Evolutionary conservation across 352 stramenopile genomes (phyloP).

Genomic region (Phytophthora megakarya): DNA sequence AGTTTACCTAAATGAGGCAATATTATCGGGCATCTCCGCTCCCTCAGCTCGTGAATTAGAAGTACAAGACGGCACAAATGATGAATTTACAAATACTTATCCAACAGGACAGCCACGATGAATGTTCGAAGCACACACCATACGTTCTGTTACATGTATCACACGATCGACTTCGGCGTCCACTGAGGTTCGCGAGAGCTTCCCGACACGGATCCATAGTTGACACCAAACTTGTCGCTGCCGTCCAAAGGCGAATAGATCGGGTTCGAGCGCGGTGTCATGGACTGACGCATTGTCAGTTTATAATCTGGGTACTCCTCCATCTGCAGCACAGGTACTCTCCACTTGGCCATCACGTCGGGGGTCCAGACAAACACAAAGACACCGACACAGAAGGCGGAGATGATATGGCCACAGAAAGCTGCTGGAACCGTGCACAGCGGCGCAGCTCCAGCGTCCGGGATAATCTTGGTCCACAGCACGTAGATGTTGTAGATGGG

Average conservation of each 20-base stretch:
- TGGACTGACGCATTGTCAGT: slow-evolving; percentile 76
- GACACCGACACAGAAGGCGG: slow-evolving; percentile 78
- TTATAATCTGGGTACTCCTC: slow-evolving; percentile 84
- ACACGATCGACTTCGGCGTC: slow-evolving; percentile 39
- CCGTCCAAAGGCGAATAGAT: slow-evolving; percentile 39
- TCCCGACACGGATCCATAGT: slow-evolving; percentile 46
- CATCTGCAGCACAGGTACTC: slow-evolving; percentile 62
- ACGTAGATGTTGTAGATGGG: slow-evolving; percentile 84
- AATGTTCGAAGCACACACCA: slow-evolving; percentile 27
- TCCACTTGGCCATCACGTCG: slow-evolving; percentile 78
- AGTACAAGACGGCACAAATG: not conserved
- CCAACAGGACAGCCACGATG: slow-evolving; percentile 3
- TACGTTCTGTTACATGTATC: slow-evolving; percentile 18
- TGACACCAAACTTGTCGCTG: slow-evolving; percentile 28
- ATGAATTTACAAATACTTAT: not conserved
- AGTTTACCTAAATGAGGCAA: not conserved
- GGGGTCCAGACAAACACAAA: slow-evolving; percentile 87
- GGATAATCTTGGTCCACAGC: slow-evolving; percentile 74
- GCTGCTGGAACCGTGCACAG: slow-evolving; percentile 71
- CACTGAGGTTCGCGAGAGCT: slow-evolving; percentile 34
- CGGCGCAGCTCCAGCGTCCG: slow-evolving; percentile 39
- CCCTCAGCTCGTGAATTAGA: no score
- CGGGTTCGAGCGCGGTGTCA: slow-evolving; percentile 69
- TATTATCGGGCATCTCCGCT: no score
- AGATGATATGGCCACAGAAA: slow-evolving; percentile 82